phyloP scores from a whole-genome alignment of 2,329 filamentous ascomycete species.

The Alternaria novae-zelandiae region DNA sequence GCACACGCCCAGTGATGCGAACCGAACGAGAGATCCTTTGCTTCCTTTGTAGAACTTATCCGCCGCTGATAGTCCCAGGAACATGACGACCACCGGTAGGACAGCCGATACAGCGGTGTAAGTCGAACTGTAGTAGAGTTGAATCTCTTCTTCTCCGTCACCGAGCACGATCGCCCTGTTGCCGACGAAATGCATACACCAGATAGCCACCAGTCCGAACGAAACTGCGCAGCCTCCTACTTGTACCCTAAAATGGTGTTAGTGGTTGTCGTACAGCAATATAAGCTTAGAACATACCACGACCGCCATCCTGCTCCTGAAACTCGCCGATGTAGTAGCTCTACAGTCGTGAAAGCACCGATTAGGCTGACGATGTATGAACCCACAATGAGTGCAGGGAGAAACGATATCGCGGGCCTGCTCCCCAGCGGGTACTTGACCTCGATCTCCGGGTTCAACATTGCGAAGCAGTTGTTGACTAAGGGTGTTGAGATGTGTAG shows the following conservation, averaged over 20 bases:
- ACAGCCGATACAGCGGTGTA: constrained; percentile 82
- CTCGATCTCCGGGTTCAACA: constrained; percentile 21
- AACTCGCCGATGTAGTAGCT: constrained; percentile 79
- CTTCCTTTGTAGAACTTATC: constrained; percentile 51
- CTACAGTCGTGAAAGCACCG: constrained; percentile 79
- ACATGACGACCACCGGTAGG: constrained; percentile 76
- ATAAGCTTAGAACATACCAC: constrained; percentile 36
- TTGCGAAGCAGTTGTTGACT: neutral
- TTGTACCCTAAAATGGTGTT: constrained; percentile 46
- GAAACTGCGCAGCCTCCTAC: constrained; percentile 51
- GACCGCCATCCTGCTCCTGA: constrained; percentile 55
- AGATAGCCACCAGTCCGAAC: constrained; percentile 59
- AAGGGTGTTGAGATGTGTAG: neutral
- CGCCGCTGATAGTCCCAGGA: constrained; percentile 73
- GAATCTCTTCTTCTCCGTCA: constrained; percentile 63
- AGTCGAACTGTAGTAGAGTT: constrained; percentile 74
- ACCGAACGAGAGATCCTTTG: constrained; percentile 34
- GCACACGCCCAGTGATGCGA: constrained; percentile 56
- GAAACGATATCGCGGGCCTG: constrained; percentile 50
- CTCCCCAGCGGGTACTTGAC: constrained; percentile 43
- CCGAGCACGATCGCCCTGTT: constrained; percentile 79
- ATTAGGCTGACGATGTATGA: constrained; percentile 74
- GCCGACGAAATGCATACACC: constrained; percentile 77
- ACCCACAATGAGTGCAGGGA: constrained; percentile 52
- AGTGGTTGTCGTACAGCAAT: constrained; percentile 16